A percentile compares a stretch with the other conserved stretches of the same genome.
Evolutionary conservation across 2,329 filamentous ascomycete species (phyloP).

Genomic region (Pezicula neosporulosa): DNA sequence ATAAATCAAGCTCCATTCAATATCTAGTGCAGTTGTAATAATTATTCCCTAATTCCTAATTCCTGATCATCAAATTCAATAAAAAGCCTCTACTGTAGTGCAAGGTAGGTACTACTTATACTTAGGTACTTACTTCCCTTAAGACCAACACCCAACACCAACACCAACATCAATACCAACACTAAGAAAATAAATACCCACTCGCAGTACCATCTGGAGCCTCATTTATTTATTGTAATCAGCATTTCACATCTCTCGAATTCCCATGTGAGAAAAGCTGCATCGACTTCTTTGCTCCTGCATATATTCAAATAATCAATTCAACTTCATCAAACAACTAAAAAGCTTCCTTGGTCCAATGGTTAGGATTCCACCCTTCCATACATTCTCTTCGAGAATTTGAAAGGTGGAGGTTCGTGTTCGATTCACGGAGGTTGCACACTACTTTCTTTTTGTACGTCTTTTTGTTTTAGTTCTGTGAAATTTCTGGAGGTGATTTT

Average conservation of each 20-base stretch:
- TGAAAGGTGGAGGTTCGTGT: constrained; percentile 5
- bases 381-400: not conserved
- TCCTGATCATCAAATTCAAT: too few species aligned
- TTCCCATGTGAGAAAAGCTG: not conserved
- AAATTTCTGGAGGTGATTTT: too few species aligned
- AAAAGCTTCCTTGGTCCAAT: constrained; percentile 1
- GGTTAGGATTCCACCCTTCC: constrained; percentile 6
- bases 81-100: too few species aligned
- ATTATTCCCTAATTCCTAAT: too few species aligned
- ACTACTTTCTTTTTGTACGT: too few species aligned
- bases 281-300: not conserved
- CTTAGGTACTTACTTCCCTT: too few species aligned
- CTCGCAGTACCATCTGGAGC: not conserved
- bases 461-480: too few species aligned
- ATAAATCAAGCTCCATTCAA: too few species aligned
- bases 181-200: not conserved
- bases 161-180: not conserved
- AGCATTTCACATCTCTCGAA: too few species aligned
- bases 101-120: too few species aligned
- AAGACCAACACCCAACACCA: not conserved
- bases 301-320: not conserved
- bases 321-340: not conserved
- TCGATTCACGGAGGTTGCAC: constrained; percentile 4
- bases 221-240: too few species aligned
- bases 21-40: too few species aligned